Percentiles rank a stretch among this genome's conserved stretches.
These are phyloP conservation scores for Astraeus odoratus DNA, from an alignment of 768 basidiomycete genomes.

Conservation along the genomic window DNA sequence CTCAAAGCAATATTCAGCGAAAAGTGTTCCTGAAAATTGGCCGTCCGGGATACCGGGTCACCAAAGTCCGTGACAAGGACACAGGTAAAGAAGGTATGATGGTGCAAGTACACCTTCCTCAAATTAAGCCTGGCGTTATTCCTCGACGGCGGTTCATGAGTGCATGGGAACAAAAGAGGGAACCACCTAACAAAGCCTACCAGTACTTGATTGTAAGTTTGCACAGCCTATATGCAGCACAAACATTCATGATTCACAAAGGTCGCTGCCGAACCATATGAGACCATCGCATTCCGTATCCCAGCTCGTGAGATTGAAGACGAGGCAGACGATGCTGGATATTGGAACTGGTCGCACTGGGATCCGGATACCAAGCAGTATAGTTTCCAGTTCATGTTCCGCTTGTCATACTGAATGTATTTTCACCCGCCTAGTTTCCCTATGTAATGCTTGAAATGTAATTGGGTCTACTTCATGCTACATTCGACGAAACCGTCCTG, in stretches of 20 bases:
- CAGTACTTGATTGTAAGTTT: slow-evolving; percentile 91
- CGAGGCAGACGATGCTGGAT: slow-evolving; percentile 82
- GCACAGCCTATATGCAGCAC: not conserved
- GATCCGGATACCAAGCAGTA: slow-evolving; percentile 99
- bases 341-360: slow-evolving; percentile 99
- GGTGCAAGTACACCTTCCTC: slow-evolving; percentile 94
- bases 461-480: not conserved
- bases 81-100: slow-evolving; percentile 94
- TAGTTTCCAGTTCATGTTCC: slow-evolving; percentile 97
- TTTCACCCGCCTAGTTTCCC: not conserved
- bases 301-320: slow-evolving; percentile 97
- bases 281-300: slow-evolving; percentile 98
- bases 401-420: slow-evolving; percentile 34
- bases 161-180: slow-evolving; percentile 94
- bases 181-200: slow-evolving; percentile 92
- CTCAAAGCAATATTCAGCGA: slow-evolving; percentile 72
- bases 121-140: slow-evolving; percentile 79
- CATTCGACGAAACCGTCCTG: slow-evolving; percentile 1
- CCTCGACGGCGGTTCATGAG: slow-evolving; percentile 94
- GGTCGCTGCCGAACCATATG: slow-evolving; percentile 99
- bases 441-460: not conserved
- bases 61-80: slow-evolving; percentile 89
- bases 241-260: slow-evolving; percentile 35
- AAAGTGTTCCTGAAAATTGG: slow-evolving; percentile 98
- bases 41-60: slow-evolving; percentile 90